phyloP scores from a whole-genome alignment of 2,329 filamentous ascomycete genomes.

The Byssothecium circinans region DNA sequence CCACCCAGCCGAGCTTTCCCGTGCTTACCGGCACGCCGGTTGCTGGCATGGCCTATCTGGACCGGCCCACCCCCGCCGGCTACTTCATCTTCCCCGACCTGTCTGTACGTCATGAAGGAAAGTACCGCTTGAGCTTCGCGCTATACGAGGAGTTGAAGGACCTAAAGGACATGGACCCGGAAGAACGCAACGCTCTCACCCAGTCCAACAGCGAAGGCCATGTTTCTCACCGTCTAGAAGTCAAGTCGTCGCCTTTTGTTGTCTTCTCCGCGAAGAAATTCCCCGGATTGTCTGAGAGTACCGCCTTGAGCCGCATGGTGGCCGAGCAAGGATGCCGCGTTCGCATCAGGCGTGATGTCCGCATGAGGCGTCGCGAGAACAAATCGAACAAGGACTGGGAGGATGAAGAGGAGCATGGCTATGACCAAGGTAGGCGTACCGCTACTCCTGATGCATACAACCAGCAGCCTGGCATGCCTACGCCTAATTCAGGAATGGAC shows the following conservation, averaged over 20 bases:
- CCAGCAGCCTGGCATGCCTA: slow-evolving; percentile 40
- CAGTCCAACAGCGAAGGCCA: slow-evolving; percentile 49
- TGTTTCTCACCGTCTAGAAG: slow-evolving; percentile 84
- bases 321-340: slow-evolving; percentile 97
- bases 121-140: slow-evolving; percentile 88
- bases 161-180: slow-evolving; percentile 71
- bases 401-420: slow-evolving; percentile 58
- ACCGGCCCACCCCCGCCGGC: slow-evolving; percentile 75
- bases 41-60: slow-evolving; percentile 93
- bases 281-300: slow-evolving; percentile 88
- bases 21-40: slow-evolving; percentile 94
- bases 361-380: slow-evolving; percentile 81
- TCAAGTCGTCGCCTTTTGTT: slow-evolving; percentile 82
- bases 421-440: slow-evolving; percentile 53
- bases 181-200: slow-evolving; percentile 39
- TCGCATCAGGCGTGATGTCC: slow-evolving; percentile 88
- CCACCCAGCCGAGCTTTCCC: slow-evolving; percentile 68
- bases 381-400: slow-evolving; percentile 70
- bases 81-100: slow-evolving; percentile 99
- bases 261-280: slow-evolving; percentile 99
- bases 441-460: slow-evolving; percentile 54
- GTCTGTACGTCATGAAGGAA: slow-evolving; percentile 92
- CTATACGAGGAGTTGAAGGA: slow-evolving; percentile 94
- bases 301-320: slow-evolving; percentile 81
- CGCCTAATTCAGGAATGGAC: slow-evolving; percentile 33